Conservation (phyloP, 257 asterid species). For the Scutellaria minor region DNA sequence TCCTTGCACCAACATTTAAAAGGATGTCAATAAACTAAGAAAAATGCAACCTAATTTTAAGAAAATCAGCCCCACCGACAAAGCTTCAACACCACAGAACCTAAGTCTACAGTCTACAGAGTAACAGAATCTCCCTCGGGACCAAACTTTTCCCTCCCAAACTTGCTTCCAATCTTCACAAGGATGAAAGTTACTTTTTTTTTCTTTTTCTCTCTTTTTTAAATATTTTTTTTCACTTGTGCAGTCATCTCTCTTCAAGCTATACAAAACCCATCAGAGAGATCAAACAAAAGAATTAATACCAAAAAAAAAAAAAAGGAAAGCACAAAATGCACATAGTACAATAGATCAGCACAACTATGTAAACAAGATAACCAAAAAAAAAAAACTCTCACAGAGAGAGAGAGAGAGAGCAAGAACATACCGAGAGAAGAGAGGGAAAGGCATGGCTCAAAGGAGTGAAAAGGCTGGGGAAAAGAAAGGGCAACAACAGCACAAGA, state of each 20-base stretch:
- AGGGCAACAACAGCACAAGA: slow-evolving; percentile 68
- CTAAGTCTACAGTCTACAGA: neutral
- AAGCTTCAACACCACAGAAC: neutral
- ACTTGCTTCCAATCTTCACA: slow-evolving; percentile 18
- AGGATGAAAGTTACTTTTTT: slow-evolving; percentile 12
- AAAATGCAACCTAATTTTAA: slow-evolving; percentile 19
- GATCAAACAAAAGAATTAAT: neutral
- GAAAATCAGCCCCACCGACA: slow-evolving; percentile 30
- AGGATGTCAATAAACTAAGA: neutral
- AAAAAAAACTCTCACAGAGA: neutral
- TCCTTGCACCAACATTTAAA: slow-evolving; percentile 13
- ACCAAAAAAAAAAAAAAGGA: slow-evolving; percentile 15
- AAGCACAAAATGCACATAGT: slow-evolving; percentile 22
- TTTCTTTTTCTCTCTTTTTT: neutral
- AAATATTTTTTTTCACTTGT: slow-evolving; percentile 10
- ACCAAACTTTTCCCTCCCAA: slow-evolving; percentile 28
- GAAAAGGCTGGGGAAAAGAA: slow-evolving; percentile 57
- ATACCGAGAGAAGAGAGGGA: slow-evolving; percentile 72
- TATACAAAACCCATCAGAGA: slow-evolving; percentile 28
- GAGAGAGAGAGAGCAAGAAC: slow-evolving; percentile 35
- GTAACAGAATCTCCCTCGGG: slow-evolving; percentile 23
- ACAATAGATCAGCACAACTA: slow-evolving; percentile 10
- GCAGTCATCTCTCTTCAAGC: slow-evolving; percentile 31
- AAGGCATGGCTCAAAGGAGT: slow-evolving; percentile 71
- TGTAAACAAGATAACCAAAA: slow-evolving; percentile 17